Percentiles rank a stretch among this genome's conserved stretches.
Evolutionary conservation across 176 grass and related monocot species (phyloP).

Genomic region (Oryza meyeriana): DNA sequence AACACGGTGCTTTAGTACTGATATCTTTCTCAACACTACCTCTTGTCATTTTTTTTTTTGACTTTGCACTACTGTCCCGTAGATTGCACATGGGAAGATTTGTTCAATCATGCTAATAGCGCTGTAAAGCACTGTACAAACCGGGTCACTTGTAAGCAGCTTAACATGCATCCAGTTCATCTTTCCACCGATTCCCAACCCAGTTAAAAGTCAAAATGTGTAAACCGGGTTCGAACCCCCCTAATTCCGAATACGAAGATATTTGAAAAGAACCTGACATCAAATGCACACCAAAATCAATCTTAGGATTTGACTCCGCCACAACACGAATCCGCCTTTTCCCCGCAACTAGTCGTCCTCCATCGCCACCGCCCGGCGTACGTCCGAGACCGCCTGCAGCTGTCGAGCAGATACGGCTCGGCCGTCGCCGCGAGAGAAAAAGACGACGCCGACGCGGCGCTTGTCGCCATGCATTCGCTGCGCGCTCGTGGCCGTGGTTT

Average conservation of each 20-base stretch:
- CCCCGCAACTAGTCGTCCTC: background rate
- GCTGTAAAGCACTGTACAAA: background rate
- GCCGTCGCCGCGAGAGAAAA: background rate
- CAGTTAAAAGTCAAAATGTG: background rate
- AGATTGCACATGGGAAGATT: background rate
- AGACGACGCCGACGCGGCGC: background rate
- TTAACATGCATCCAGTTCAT: background rate
- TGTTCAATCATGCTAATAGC: background rate
- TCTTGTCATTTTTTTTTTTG: background rate
- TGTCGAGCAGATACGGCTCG: background rate
- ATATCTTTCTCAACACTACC: no score
- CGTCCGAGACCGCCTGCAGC: no score
- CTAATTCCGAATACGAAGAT: background rate
- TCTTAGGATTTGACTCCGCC: background rate
- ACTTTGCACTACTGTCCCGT: background rate
- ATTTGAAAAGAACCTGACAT: background rate
- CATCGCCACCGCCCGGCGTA: no score
- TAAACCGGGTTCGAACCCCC: background rate
- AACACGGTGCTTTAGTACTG: background rate
- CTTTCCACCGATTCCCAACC: background rate
- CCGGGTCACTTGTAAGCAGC: background rate
- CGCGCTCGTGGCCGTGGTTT: background rate
- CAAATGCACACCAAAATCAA: background rate
- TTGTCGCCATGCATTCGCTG: background rate
- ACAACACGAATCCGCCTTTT: no score